Evolutionary conservation across 2,329 filamentous ascomycete species (phyloP).

Genomic region (Mariannaea sp.): DNA sequence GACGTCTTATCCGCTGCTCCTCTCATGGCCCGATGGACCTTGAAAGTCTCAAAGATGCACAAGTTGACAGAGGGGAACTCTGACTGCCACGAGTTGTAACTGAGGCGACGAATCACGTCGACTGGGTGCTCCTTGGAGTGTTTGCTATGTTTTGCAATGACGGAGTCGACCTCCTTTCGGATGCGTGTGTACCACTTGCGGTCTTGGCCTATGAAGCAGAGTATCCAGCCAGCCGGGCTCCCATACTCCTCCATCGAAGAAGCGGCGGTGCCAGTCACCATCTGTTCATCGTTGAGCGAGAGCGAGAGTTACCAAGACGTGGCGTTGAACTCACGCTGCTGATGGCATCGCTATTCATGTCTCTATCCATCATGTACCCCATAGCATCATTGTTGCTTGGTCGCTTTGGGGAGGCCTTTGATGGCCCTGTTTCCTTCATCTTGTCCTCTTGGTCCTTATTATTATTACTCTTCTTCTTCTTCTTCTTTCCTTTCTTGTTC

Average conservation of each 20-base stretch:
- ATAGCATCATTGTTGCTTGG: slow-evolving; percentile 52
- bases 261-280: slow-evolving; percentile 38
- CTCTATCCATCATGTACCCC: slow-evolving; percentile 58
- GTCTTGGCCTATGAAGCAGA: slow-evolving; percentile 54
- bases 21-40: slow-evolving; percentile 47
- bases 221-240: slow-evolving; percentile 58
- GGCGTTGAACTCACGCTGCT: slow-evolving; percentile 38
- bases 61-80: slow-evolving; percentile 59
- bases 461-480: slow-evolving; percentile 37
- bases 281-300: not conserved
- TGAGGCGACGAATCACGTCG: slow-evolving; percentile 50
- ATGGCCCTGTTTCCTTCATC: too few relatives aligned
- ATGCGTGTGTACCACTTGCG: slow-evolving; percentile 52
- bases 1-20: not conserved
- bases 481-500: slow-evolving; percentile 47
- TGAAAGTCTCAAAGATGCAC: slow-evolving; percentile 58
- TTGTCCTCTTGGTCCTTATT: too few relatives aligned
- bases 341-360: slow-evolving; percentile 47
- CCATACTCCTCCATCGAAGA: slow-evolving; percentile 60
- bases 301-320: not conserved
- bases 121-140: slow-evolving; percentile 36
- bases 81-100: slow-evolving; percentile 58
- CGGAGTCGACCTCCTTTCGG: slow-evolving; percentile 52
- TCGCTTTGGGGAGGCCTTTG: too few relatives aligned
- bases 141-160: slow-evolving; percentile 49